Evolutionary conservation across 78 protist species (phyloP).

Genomic region (Dictyostelium capitatum): DNA sequence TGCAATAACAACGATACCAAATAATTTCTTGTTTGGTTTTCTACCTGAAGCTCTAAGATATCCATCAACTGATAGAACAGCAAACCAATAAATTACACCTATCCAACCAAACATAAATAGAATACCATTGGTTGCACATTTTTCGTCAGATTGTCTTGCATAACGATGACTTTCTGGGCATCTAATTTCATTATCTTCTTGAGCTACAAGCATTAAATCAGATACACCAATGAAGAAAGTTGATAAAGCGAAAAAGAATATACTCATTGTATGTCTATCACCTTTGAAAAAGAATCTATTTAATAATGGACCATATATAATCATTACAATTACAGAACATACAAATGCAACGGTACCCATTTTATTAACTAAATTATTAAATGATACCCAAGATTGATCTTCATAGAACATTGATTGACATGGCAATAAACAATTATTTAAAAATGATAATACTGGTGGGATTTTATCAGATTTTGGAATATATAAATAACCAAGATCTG

Average conservation of each 20-base stretch:
- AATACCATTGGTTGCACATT: conserved; percentile 13
- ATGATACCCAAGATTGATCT: not conserved
- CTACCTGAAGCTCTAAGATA: not conserved
- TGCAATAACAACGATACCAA: not conserved
- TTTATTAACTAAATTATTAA: not conserved
- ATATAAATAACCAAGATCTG: conserved; percentile 13
- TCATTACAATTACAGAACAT: not conserved
- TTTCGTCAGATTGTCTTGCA: conserved; percentile 19
- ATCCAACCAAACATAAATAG: conserved; percentile 36
- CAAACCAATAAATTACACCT: not conserved
- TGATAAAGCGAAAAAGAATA: not conserved
- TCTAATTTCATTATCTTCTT: not conserved
- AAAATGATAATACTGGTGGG: too few relatives aligned
- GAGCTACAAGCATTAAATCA: not conserved
- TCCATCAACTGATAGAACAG: not conserved
- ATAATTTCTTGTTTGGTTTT: conserved; percentile 4
- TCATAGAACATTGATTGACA: conserved; percentile 16
- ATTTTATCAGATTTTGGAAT: not conserved
- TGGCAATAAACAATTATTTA: not conserved
- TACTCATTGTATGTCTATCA: not conserved
- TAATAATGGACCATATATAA: conserved; percentile 22
- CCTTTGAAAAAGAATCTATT: conserved; percentile 2
- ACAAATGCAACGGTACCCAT: not conserved
- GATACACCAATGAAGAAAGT: not conserved
- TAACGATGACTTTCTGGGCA: not conserved